Evolutionary conservation across 1,284 basidiomycete species (phyloP).

Genomic region (Quambalaria eucalypti): DNA sequence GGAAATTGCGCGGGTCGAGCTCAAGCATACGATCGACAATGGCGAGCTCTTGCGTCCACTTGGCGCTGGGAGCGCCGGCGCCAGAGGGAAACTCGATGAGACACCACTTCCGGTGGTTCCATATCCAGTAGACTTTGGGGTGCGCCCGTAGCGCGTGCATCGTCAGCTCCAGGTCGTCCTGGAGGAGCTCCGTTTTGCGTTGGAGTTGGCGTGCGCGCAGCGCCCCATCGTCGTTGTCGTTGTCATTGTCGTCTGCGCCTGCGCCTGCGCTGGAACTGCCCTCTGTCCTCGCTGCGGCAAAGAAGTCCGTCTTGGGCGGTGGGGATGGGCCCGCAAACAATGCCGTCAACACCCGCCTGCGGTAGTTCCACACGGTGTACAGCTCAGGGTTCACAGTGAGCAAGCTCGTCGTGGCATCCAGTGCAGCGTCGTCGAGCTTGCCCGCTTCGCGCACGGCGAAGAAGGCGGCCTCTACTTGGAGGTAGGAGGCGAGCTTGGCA

Average conservation of each 20-base stretch:
- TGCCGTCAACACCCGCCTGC: constrained; percentile 23
- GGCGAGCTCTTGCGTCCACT: constrained; percentile 34
- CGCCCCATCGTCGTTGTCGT: too few species aligned
- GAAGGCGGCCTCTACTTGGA: constrained; percentile 13
- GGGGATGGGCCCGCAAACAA: constrained; percentile 12
- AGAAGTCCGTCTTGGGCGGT: constrained; percentile 15
- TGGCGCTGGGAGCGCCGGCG: neutral
- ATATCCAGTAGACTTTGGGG: constrained; percentile 47
- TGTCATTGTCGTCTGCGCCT: too few species aligned
- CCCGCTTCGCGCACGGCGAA: constrained; percentile 1
- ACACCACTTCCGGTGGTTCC: constrained; percentile 46
- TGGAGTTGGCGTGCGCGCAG: neutral
- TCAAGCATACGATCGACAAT: constrained; percentile 44
- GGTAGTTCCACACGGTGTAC: constrained; percentile 44
- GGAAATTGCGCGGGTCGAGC: constrained; percentile 40
- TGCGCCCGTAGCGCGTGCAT: constrained; percentile 36
- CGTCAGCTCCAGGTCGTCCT: constrained; percentile 36
- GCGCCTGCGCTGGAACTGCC: neutral
- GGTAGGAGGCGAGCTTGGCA: constrained; percentile 22
- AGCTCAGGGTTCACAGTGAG: constrained; percentile 41
- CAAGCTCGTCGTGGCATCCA: constrained; percentile 30
- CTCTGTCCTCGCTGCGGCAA: constrained; percentile 9
- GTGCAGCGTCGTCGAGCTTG: constrained; percentile 3
- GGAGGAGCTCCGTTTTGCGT: constrained; percentile 10
- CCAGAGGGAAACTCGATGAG: constrained; percentile 15